Base-by-base conservation (phyloP, 129 eudicot genomes). In the Flaveria robusta region DNA sequence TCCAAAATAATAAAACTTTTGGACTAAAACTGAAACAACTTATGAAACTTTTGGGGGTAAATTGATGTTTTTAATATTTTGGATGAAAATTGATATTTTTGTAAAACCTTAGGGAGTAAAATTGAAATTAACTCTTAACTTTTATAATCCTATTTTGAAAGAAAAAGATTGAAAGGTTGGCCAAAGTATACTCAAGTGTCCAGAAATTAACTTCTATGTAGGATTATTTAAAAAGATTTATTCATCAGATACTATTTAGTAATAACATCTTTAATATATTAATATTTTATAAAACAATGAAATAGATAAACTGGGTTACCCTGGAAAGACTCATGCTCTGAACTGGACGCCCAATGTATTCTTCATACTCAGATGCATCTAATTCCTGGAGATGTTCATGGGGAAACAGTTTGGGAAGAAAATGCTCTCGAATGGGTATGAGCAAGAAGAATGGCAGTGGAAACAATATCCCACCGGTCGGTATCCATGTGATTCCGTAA, bases 401-500 rank as follows among this genome's bases (percentile, higher is more conserved):
- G 9, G 93, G 85, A 42, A 91, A 91, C 24, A 85, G 14, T 84
- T 87, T 91, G 45, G 97, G 95, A 62, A 91, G 92, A 42, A 91
- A 9, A 69, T 86, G 90, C 66, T 91, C 87, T 64, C 97, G 71
- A 62, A 91, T 78, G 70, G 83, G 82, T 81, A 88, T 88, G 37
- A 88, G 87, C 75, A 88, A 75, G 83, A 91, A 91, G 81, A 91
- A 88, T 5, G 91, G 97, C 72, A 91, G 47, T 3, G 97, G 97
- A 63, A 91, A 91, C 79, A 91, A 74, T 31, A 93, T 93, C 81
- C 98, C 98, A 24, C 90, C 98, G 24, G 84, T 77, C 0, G 98
- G 98, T 77, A 93, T 93, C 98, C 98, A 93, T 54, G 98, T 90
- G 45, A 93, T 78, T 37, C 98, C 98, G 15, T 88, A 93, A 76